Evolutionary conservation across 768 basidiomycete genomes (phyloP), one percentile per base, ranked within the genome.

Genomic region (Cyclocybe cylindracea): DNA sequence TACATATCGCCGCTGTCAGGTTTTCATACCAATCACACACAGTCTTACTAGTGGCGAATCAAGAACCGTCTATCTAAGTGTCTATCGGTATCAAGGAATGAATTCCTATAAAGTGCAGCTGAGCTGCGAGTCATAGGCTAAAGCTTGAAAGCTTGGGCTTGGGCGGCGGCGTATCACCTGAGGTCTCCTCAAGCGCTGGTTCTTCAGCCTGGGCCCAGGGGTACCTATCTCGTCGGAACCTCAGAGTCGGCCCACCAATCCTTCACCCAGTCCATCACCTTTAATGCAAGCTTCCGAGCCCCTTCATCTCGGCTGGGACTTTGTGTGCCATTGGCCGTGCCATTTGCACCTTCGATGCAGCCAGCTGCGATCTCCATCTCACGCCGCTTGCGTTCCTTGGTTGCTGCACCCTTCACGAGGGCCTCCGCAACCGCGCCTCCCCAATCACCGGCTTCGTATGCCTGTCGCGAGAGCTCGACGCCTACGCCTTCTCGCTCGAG

Each of bases 381-480:
- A 24, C 50, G 46, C 35, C 84, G 67, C 68, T 82, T 83, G 55
- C 55, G 55, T 46, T 70, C 67, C 67, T 87, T 85, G 56, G 64
- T 61, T 14, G 61, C 68, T 51, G 63, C 61, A 2, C 88, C 87
- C 44, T 65, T 70, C 29, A 49, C 57, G 70, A 76, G 84, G n/a
- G 89, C 89, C 49, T 82, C 72, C 50, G 76, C 67, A 10, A 90
- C 76, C 6, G 76, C 74, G 8, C 58, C 52, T 1, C 86, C 83
- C 89, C 89, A 91, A 47, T 87, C 80, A 7, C 89, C 89, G n/a
- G 69, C 73, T 63, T 90, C 89, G 58, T 89, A 90, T 8, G 75
- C 71, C 24, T 77, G 70, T 14, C 87, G 79, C 11, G 79, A 71
- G 34, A 91, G 76, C 65, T 89, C 87, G 31, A 89, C 73, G 7